These are phyloP conservation scores for Asterochloris sp. DNA, from an alignment of 139 green algal genomes.

Conservation along the genomic window DNA sequence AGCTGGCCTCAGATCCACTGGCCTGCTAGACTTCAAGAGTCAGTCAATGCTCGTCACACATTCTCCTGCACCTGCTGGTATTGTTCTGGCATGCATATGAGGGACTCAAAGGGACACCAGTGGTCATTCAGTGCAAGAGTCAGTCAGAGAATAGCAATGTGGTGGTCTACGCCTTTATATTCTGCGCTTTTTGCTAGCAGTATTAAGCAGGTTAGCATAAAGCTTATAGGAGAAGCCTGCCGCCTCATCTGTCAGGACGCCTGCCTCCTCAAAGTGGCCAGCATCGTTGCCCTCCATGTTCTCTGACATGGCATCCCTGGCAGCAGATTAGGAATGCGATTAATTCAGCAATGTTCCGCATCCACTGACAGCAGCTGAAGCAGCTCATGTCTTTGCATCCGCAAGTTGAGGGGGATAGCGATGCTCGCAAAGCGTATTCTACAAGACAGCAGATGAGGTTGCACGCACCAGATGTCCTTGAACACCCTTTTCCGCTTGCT, in stretches of 20 bases:
- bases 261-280: constrained; percentile 80
- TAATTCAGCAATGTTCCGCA: background rate
- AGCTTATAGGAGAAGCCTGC: constrained; percentile 26
- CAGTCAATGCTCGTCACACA: too few species aligned
- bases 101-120: too few species aligned
- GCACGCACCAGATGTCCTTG: constrained; percentile 55
- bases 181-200: background rate
- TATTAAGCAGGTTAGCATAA: background rate
- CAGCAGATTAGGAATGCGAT: background rate
- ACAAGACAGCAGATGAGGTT: background rate
- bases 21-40: too few species aligned
- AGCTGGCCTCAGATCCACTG: too few species aligned
- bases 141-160: too few species aligned
- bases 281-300: constrained; percentile 68
- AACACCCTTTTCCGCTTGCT: constrained; percentile 61
- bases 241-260: constrained; percentile 73
- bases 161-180: background rate
- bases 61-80: too few species aligned
- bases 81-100: too few species aligned
- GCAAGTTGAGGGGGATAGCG: background rate
- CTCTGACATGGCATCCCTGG: constrained; percentile 64
- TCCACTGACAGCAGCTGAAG: background rate
- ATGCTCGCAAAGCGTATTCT: background rate
- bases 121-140: too few species aligned
- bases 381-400: background rate